Evolutionary conservation across 371 early-diverging fungal genomes (phyloP), one percentile per base, ranked within the genome.

Genomic region (Lichtheimia corymbifera): DNA sequence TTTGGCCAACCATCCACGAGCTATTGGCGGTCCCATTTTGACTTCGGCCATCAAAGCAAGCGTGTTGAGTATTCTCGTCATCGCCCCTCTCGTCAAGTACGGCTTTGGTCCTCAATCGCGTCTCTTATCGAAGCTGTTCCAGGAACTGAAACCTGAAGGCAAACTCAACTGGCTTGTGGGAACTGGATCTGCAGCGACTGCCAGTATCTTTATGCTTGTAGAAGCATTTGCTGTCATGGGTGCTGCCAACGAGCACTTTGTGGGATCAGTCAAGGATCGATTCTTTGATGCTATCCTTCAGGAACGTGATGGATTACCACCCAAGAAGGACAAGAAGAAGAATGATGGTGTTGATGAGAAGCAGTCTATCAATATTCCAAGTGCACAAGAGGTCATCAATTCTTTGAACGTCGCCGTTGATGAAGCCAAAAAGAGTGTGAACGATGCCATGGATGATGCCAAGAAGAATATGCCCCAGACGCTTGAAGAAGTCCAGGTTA

Each of bases 251-350:
- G 47, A 45, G 4, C 60, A 70, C 45, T 66, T 72, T 50, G 56
- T 77, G 14, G 77, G 77, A 2, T 57, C 61, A 4, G 58, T 74
- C 4, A 68, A 62, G 14, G 63, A 67, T 35, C 63, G 77, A 4
- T 49, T 77, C 5, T 77, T 77, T 63, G 77, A 77, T 15, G 65
- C 72, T 14, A 66, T 73, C 2, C 52, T 77, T 5, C 44, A 63
- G 11, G 74, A 73, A 18, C 62, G 64, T 42, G 56, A 66, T 2
- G 65, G 60, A 3, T 42, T 70, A 9, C 72, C 72, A 12, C 15
- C 40, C 2, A 12, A 58, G 28, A 62, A 62, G 22, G 47, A 52
- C 28, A 28, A 61, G 2, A 18, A 50, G 5, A 50, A 47, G 44
- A 51, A 35, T n/a, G 44, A 30, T n/a, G 6, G 43, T n/a, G 22